Base-by-base conservation (phyloP, 768 basidiomycete genomes). In the Phallus indusiatus region DNA sequence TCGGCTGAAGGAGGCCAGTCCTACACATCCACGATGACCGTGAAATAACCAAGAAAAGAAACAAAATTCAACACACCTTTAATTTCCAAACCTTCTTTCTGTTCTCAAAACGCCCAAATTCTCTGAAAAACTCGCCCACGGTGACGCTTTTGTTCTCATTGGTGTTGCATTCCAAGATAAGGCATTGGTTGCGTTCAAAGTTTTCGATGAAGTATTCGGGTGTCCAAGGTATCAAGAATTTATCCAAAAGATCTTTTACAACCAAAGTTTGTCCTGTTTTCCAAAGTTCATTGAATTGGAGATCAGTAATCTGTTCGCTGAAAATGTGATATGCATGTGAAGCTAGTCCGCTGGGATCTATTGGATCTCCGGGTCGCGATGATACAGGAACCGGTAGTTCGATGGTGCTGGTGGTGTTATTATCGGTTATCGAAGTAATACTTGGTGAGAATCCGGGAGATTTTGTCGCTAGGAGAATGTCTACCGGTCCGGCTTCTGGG, bases 1-100 rank as follows among this genome's bases (percentile, higher is more conserved):
- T 95, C 93, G 1, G 82, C 79, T 9, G 86, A 85, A 0, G 90
- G 82, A 3, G 94, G 94, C 94, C 94, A 98, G 72, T 98, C 94
- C 86, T 94, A 63, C 28, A n/a, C 20, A 24, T 22, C 35, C 17
- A 12, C 16, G 24, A 21, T 36, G 14, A 33, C 4, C 5, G 14
- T 54, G 10, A 54, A 8, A 10, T 36, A 11, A 24, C 14, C 51
- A 48, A 59, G 18, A 36, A 22, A 33, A 47, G 50, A 62, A 22
- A 46, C 21, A 20, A 28, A 54, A 28, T 28, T 47, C 7, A 7
- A 28, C 28, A 18, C 22, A 50, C 88, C 81, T 91, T 92, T 61
- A 94, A 70, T 71, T 92, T 93, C 82, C 83, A 77, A 56, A 80
- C 84, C 33, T 80, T 77, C 20, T 65, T 73, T 54, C 82, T 74